Percentiles rank a stretch among this genome's conserved stretches.
phyloP scores from a whole-genome alignment of 257 asterid genomes.

The Nicotiana attenuata region DNA sequence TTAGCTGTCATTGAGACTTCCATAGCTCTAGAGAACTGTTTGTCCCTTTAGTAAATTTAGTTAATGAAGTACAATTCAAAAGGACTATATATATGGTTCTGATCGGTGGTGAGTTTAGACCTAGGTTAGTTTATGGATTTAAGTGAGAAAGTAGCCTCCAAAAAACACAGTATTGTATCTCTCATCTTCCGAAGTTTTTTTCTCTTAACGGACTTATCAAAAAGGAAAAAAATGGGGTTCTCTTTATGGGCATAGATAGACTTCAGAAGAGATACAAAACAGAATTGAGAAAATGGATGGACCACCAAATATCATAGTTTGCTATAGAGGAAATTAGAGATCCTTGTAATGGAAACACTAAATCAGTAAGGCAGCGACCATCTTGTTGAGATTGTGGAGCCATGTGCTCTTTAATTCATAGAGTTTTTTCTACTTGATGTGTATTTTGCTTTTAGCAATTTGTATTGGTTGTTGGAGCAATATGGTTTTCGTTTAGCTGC shows the following conservation, averaged over 20 bases:
- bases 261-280: neutral
- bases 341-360: neutral
- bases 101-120: neutral
- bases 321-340: neutral
- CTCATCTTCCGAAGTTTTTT: neutral
- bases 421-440: neutral
- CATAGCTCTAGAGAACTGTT: neutral
- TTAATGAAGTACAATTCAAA: neutral
- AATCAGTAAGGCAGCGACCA: neutral
- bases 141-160: neutral
- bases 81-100: neutral
- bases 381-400: conserved; percentile 4
- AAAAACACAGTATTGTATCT: neutral
- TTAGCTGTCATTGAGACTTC: no score
- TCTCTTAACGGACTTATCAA: neutral
- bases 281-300: neutral
- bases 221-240: neutral
- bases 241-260: neutral
- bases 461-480: neutral
- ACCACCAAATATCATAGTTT: neutral
- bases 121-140: neutral
- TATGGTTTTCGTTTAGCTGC: neutral
- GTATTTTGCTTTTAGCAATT: neutral
- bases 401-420: neutral
- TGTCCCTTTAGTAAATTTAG: neutral